Evolutionary conservation across 2,329 filamentous ascomycete species (phyloP).

Genomic region (Trichoderma aggressivum): DNA sequence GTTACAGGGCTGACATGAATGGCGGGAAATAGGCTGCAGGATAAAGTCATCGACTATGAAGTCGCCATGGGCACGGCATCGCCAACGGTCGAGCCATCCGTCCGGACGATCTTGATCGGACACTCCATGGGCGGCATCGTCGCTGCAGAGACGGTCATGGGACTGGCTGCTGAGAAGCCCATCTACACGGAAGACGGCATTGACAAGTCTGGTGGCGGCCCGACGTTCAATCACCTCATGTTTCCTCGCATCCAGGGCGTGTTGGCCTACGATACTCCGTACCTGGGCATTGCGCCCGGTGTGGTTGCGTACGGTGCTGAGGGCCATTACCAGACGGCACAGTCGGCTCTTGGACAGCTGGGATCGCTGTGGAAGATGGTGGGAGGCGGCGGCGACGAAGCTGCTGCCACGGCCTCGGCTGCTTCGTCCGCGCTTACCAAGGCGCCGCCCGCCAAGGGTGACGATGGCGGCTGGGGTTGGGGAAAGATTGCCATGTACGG

Average conservation of each 20-base stretch:
- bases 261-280: conserved; percentile 92
- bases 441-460: conserved; percentile 15
- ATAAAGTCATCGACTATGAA: conserved; percentile 92
- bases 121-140: conserved; percentile 95
- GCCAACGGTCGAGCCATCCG: conserved; percentile 81
- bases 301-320: conserved; percentile 86
- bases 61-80: conserved; percentile 75
- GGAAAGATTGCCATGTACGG: conserved; percentile 82
- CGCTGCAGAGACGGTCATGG: conserved; percentile 80
- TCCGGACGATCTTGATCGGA: conserved; percentile 76
- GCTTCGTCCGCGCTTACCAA: conserved; percentile 20
- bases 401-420: conserved; percentile 16
- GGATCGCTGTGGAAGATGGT: conserved; percentile 63
- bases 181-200: conserved; percentile 47
- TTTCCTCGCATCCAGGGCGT: conserved; percentile 91
- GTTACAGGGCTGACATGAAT: neutral
- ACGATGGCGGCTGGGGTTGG: conserved; percentile 64
- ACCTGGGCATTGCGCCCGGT: conserved; percentile 74
- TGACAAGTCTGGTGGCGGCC: conserved; percentile 32
- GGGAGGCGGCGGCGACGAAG: conserved; percentile 26
- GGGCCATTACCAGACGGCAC: conserved; percentile 71
- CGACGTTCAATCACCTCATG: conserved; percentile 64
- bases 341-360: conserved; percentile 66
- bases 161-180: conserved; percentile 58
- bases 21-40: conserved; percentile 63